Conservation (phyloP, 2,329 filamentous ascomycete species). For the Claviceps paspali region DNA sequence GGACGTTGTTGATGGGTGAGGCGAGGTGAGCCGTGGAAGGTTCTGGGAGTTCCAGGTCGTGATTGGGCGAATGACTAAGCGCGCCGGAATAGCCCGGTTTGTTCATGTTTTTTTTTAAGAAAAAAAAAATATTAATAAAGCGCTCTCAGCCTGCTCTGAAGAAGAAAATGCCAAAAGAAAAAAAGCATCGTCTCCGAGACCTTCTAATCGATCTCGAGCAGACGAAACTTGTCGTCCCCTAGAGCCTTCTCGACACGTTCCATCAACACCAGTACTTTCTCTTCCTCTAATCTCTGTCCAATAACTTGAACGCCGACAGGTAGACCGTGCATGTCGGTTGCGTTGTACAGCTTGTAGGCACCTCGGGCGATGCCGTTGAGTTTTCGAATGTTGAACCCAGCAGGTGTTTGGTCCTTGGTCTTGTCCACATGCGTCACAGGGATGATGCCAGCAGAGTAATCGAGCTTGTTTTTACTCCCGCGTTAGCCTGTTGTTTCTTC, state of each 20-base stretch:
- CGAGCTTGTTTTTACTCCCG: conserved; percentile 37
- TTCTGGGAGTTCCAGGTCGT: no score
- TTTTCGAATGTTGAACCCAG: conserved; percentile 41
- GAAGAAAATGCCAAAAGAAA: no score
- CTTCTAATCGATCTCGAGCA: conserved; percentile 32
- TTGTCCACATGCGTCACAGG: conserved; percentile 76
- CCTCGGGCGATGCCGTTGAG: conserved; percentile 69
- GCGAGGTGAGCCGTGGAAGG: no score
- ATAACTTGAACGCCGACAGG: conserved; percentile 79
- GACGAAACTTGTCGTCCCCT: conserved; percentile 36
- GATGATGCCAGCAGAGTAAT: conserved; percentile 71
- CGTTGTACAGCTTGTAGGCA: conserved; percentile 77
- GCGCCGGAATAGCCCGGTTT: no score
- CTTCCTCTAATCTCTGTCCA: conserved; percentile 65
- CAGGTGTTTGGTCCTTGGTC: conserved; percentile 47
- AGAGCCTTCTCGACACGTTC: conserved; percentile 61
- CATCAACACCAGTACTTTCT: conserved; percentile 77
- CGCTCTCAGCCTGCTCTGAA: no score
- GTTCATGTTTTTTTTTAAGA: no score
- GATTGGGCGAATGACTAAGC: no score
- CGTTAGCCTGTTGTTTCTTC: no score
- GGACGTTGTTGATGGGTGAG: no score
- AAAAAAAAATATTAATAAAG: no score
- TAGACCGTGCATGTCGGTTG: conserved; percentile 67
- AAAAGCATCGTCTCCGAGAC: neutral